Conservation (phyloP, 2,329 filamentous ascomycete species). For the Colletotrichum caudatum region DNA sequence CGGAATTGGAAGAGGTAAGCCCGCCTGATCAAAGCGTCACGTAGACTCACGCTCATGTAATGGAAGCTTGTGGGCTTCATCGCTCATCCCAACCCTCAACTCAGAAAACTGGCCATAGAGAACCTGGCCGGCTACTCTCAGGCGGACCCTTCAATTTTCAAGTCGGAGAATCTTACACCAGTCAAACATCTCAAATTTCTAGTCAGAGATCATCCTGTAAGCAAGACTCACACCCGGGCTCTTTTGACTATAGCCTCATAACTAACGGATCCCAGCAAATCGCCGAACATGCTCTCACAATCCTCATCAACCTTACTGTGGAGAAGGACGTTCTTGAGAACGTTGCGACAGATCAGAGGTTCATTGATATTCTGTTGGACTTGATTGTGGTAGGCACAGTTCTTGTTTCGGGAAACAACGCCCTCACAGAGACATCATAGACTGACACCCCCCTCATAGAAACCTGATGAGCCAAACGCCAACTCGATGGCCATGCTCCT, state of each 20-base stretch:
- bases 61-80: conserved; percentile 90
- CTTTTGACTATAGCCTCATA: not conserved
- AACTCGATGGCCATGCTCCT: conserved; percentile 91
- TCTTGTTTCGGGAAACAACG: not conserved
- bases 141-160: conserved; percentile 83
- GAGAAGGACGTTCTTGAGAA: conserved; percentile 80
- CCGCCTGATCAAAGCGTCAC: conserved; percentile 20
- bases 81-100: conserved; percentile 89
- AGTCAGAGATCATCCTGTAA: conserved; percentile 83
- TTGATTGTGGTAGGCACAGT: conserved; percentile 77
- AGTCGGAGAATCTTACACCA: conserved; percentile 80
- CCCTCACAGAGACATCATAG: conserved; percentile 24
- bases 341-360: conserved; percentile 82
- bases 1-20: conserved; percentile 80
- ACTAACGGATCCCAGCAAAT: conserved; percentile 71
- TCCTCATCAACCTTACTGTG: conserved; percentile 86
- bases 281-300: conserved; percentile 90
- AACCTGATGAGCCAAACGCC: conserved; percentile 81
- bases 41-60: conserved; percentile 22
- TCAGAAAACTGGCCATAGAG: conserved; percentile 86
- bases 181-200: conserved; percentile 90
- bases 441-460: conserved; percentile 56
- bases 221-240: conserved; percentile 45
- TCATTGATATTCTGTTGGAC: conserved; percentile 78
- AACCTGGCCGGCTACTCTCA: conserved; percentile 87